These are phyloP conservation scores for Botrytis aclada DNA, from an alignment of 2,329 filamentous ascomycete species.

Conservation along the genomic window DNA sequence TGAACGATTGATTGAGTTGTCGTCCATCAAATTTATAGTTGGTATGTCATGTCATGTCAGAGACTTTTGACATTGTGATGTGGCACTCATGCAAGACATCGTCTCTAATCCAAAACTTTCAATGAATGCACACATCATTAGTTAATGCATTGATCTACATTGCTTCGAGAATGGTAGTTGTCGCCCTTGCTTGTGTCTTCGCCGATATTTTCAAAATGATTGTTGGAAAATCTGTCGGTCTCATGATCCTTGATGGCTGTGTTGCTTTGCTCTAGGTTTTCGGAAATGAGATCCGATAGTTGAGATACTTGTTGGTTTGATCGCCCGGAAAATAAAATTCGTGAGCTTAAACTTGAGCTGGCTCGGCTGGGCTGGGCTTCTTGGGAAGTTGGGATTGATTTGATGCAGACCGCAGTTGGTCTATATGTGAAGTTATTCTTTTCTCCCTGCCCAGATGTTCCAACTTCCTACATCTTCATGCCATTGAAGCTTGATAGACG, in stretches of 20 bases:
- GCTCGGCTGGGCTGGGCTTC: not conserved
- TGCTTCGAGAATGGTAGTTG: not conserved
- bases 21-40: not conserved
- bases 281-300: constrained; percentile 11
- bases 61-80: not conserved
- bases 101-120: not conserved
- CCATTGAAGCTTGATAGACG: not conserved
- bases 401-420: not conserved
- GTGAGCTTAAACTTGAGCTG: constrained; percentile 4
- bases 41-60: not conserved
- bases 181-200: constrained; percentile 8
- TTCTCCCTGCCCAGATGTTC: not conserved
- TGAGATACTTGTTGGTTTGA: constrained; percentile 12
- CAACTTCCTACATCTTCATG: not conserved
- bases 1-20: not conserved
- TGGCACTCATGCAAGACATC: not conserved
- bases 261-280: not conserved
- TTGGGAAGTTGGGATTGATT: not conserved
- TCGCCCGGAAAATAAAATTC: constrained; percentile 4
- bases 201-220: not conserved
- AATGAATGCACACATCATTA: not conserved
- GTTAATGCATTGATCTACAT: constrained; percentile 7
- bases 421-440: not conserved
- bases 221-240: not conserved
- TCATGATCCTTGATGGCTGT: constrained; percentile 7